A percentile compares a stretch with the other conserved stretches of the same genome.
Conservation (phyloP, 2,329 filamentous ascomycete species). For the Alternaria infectoria region DNA sequence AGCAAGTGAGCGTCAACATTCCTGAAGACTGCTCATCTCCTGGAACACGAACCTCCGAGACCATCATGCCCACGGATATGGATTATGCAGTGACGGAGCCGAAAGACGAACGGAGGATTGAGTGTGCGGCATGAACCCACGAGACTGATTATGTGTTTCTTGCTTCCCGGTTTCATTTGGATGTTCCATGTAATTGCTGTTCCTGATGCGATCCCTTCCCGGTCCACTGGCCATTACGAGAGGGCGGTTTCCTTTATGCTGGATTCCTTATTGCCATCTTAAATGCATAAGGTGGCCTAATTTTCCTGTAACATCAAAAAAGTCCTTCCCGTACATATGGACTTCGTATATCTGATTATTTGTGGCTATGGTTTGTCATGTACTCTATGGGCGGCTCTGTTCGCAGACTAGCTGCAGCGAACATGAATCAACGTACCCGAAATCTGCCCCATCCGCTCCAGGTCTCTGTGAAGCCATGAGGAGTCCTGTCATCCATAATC, state of each 20-base stretch:
- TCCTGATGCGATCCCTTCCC: neutral
- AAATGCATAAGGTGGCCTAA: neutral
- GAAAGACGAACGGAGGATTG: constrained; percentile 3
- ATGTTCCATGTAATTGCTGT: constrained; percentile 4
- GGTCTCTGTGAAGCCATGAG: neutral
- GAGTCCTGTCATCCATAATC: neutral
- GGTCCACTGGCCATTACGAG: neutral
- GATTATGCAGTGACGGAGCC: constrained; percentile 10
- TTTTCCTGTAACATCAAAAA: constrained; percentile 3
- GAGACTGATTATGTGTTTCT: constrained; percentile 8
- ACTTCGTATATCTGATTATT: constrained; percentile 1
- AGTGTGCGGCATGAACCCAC: constrained; percentile 8
- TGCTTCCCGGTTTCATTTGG: constrained; percentile 1
- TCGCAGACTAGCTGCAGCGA: neutral
- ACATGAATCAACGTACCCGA: neutral
- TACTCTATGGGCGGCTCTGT: constrained; percentile 3
- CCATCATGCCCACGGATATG: constrained; percentile 3
- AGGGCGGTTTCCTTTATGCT: constrained; percentile 1
- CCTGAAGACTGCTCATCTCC: neutral
- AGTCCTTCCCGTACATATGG: neutral
- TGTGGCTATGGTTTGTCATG: constrained; percentile 3
- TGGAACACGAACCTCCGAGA: neutral
- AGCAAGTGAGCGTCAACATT: constrained; percentile 2
- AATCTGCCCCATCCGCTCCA: neutral
- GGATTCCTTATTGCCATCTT: neutral